These are phyloP conservation scores for Hemileccinum rubropunctum DNA, from an alignment of 768 basidiomycete species.

Conservation along the genomic window DNA sequence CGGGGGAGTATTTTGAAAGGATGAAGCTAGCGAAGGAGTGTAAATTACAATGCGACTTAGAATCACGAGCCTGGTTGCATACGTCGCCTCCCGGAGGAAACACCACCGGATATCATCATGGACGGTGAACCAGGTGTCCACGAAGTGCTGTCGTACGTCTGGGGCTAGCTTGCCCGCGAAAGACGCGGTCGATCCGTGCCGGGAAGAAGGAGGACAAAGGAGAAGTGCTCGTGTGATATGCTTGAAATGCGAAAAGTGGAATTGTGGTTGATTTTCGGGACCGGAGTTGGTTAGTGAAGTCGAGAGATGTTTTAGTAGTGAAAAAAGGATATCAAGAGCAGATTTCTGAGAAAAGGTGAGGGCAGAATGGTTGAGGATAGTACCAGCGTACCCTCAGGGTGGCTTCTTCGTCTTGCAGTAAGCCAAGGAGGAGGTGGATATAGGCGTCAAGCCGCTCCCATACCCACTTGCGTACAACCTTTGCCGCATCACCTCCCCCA, in stretches of 20 bases:
- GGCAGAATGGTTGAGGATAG: background rate
- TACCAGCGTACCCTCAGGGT: slow-evolving; percentile 58
- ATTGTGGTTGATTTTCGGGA: slow-evolving; percentile 52
- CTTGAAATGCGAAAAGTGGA: slow-evolving; percentile 66
- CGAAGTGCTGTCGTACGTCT: slow-evolving; percentile 63
- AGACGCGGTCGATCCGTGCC: slow-evolving; percentile 16
- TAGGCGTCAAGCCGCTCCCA: slow-evolving; percentile 72
- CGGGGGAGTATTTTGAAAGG: slow-evolving; percentile 26
- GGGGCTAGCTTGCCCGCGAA: slow-evolving; percentile 43
- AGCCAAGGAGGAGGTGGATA: slow-evolving; percentile 60
- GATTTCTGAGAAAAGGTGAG: slow-evolving; percentile 48
- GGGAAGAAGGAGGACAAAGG: slow-evolving; percentile 53
- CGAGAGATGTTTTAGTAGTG: slow-evolving; percentile 76
- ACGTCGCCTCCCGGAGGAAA: slow-evolving; percentile 81
- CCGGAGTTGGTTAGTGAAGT: slow-evolving; percentile 49
- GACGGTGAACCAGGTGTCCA: slow-evolving; percentile 71
- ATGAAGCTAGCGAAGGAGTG: slow-evolving; percentile 13
- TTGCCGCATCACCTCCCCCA: slow-evolving; percentile 51
- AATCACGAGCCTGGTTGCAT: slow-evolving; percentile 19
- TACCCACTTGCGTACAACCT: slow-evolving; percentile 73
- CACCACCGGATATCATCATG: slow-evolving; percentile 87
- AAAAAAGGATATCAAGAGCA: slow-evolving; percentile 71
- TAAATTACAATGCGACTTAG: background rate
- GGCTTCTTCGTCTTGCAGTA: slow-evolving; percentile 78
- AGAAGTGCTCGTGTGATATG: slow-evolving; percentile 60